Conservation (phyloP, 352 stramenopile genomes). For the Globisporangium paddicum region DNA sequence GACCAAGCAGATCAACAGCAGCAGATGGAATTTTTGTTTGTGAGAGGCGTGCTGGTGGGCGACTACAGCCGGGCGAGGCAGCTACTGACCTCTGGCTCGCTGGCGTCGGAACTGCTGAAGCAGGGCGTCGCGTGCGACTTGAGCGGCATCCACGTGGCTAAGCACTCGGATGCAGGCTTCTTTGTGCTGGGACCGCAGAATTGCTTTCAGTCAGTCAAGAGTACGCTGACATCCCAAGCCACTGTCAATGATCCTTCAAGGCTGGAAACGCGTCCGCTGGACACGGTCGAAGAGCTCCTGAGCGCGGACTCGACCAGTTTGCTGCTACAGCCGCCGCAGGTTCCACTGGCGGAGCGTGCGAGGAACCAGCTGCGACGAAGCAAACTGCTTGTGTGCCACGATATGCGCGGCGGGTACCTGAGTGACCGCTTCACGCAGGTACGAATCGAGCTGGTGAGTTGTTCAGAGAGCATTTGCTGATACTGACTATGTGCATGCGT, state of each 20-base stretch:
- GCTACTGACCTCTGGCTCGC: constrained; percentile 16
- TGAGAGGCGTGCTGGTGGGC: constrained; percentile 18
- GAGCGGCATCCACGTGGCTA: constrained; percentile 20
- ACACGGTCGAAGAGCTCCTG: constrained; percentile 26
- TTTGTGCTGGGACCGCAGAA: constrained; percentile 22
- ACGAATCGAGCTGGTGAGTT: constrained; percentile 3
- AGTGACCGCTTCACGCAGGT: constrained; percentile 33
- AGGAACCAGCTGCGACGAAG: constrained; percentile 27
- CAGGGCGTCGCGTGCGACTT: constrained; percentile 13
- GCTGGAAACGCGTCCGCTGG: constrained; percentile 25
- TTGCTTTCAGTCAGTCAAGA: constrained; percentile 15
- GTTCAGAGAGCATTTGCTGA: not conserved
- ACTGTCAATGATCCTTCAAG: not conserved
- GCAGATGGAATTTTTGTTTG: constrained; percentile 25
- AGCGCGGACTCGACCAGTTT: constrained; percentile 4
- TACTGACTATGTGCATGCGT: not conserved
- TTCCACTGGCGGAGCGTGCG: constrained; percentile 23
- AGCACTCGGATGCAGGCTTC: constrained; percentile 20
- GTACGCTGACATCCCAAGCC: not conserved
- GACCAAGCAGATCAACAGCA: not conserved
- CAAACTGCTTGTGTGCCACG: constrained; percentile 51
- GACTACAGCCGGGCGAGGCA: constrained; percentile 9
- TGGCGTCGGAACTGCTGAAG: not conserved
- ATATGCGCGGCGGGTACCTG: constrained; percentile 50
- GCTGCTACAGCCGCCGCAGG: not conserved